phyloP scores from a whole-genome alignment of 2,329 filamentous ascomycete species.

The Purpureocillium takamizusanense region DNA sequence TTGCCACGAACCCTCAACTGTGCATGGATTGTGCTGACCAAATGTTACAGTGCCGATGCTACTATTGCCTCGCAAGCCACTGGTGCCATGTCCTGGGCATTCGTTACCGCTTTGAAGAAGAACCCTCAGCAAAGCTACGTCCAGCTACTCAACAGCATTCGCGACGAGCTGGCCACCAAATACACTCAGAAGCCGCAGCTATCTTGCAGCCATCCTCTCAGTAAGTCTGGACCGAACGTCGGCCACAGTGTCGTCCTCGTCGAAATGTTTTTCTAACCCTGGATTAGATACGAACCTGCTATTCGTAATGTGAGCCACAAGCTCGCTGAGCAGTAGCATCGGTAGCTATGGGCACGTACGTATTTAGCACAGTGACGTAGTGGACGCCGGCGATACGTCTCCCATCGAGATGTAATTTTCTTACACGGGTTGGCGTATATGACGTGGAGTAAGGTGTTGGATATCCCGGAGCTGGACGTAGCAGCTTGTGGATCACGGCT shows the following conservation, averaged over 20 bases:
- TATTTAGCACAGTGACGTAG: too few species aligned
- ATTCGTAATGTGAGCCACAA: constrained; percentile 46
- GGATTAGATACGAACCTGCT: constrained; percentile 47
- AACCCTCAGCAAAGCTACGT: constrained; percentile 98
- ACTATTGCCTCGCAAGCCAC: constrained; percentile 84
- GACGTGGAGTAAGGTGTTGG: background rate
- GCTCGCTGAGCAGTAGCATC: background rate
- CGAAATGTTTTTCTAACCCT: constrained; percentile 3
- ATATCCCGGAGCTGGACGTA: too few species aligned
- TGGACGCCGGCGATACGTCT: too few species aligned
- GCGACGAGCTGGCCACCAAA: constrained; percentile 78
- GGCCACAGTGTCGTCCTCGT: background rate
- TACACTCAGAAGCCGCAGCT: constrained; percentile 95
- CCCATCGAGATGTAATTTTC: background rate
- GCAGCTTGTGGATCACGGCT: too few species aligned
- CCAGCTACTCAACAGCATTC: constrained; percentile 89
- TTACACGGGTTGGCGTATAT: background rate
- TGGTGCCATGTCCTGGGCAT: constrained; percentile 97
- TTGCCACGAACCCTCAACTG: too few species aligned
- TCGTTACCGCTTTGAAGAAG: constrained; percentile 87
- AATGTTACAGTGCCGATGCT: constrained; percentile 66
- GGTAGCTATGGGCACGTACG: too few species aligned
- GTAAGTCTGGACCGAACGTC: constrained; percentile 42
- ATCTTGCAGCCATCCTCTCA: constrained; percentile 91
- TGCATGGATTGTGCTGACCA: background rate